Conservation (phyloP, 495 filamentous ascomycete species). For the Recurvomyces mirabilis region DNA sequence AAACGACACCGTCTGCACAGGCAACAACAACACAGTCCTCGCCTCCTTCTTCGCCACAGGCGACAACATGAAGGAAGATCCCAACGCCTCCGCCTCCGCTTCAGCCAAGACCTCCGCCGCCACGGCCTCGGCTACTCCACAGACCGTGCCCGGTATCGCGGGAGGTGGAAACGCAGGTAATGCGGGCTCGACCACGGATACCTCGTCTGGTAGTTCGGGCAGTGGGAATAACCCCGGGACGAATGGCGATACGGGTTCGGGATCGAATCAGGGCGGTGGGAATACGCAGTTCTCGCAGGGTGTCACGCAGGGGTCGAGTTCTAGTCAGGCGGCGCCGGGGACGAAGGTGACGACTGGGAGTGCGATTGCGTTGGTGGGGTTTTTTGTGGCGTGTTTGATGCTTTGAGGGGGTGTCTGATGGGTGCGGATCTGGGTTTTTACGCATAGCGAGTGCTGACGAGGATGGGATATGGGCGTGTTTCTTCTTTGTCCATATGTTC, state of each 20-base stretch:
- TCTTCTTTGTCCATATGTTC: no score
- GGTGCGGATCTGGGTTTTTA: constrained; percentile 9
- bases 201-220: not conserved
- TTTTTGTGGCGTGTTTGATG: constrained; percentile 19
- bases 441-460: no score
- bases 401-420: constrained; percentile 3
- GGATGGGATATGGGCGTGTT: no score
- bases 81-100: constrained; percentile 18
- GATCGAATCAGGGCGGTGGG: constrained; percentile 10
- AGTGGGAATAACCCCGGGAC: not conserved
- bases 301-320: constrained; percentile 5
- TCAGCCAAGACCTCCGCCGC: not conserved
- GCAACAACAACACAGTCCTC: constrained; percentile 64
- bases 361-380: constrained; percentile 19
- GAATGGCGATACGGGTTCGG: not conserved
- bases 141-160: constrained; percentile 30
- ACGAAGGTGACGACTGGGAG: constrained; percentile 16
- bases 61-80: constrained; percentile 25
- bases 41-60: constrained; percentile 70
- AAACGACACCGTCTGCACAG: constrained; percentile 64
- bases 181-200: not conserved
- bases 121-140: constrained; percentile 7
- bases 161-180: constrained; percentile 21
- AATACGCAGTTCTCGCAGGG: not conserved
- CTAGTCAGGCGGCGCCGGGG: constrained; percentile 15